These are phyloP conservation scores for Helminthosporium solani DNA, from an alignment of 2,329 filamentous ascomycete species.

Conservation along the genomic window DNA sequence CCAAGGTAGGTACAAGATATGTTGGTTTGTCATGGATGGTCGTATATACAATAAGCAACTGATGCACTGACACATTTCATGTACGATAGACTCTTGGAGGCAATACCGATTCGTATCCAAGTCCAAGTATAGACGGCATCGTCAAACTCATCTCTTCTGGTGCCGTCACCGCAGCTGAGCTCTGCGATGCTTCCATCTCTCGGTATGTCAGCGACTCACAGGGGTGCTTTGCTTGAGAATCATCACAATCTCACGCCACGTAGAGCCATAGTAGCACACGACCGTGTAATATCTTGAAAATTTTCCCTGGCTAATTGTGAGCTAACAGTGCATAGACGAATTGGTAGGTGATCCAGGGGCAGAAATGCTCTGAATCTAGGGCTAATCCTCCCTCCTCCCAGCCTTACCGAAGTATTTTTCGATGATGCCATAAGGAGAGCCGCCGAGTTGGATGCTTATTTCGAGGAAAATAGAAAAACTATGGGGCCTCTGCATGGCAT, in stretches of 20 bases:
- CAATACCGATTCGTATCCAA: not conserved
- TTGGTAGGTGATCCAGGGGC: slow-evolving; percentile 47
- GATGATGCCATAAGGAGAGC: slow-evolving; percentile 46
- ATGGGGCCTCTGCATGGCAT: slow-evolving; percentile 52
- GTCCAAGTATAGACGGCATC: slow-evolving; percentile 16
- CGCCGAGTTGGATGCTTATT: slow-evolving; percentile 45
- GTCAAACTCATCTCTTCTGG: slow-evolving; percentile 27
- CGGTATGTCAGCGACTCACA: slow-evolving; percentile 20
- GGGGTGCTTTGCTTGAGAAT: slow-evolving; percentile 9
- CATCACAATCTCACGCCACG: slow-evolving; percentile 40
- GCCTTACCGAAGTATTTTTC: slow-evolving; percentile 52
- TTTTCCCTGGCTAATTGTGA: not conserved
- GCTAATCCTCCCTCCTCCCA: slow-evolving; percentile 51
- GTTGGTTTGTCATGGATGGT: too few relatives aligned
- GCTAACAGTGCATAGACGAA: slow-evolving; percentile 46
- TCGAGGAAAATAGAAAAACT: slow-evolving; percentile 35
- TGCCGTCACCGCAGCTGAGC: slow-evolving; percentile 27
- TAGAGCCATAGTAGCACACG: slow-evolving; percentile 35
- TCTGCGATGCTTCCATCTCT: slow-evolving; percentile 33
- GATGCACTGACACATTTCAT: not conserved
- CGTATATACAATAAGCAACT: too few relatives aligned
- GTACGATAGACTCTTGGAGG: not conserved
- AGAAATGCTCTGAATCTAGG: slow-evolving; percentile 31
- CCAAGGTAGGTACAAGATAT: slow-evolving; percentile 2
- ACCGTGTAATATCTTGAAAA: slow-evolving; percentile 19